Conservation (phyloP, 225 moss, liverwort and hornwort species). For the Marchantia polymorpha region DNA sequence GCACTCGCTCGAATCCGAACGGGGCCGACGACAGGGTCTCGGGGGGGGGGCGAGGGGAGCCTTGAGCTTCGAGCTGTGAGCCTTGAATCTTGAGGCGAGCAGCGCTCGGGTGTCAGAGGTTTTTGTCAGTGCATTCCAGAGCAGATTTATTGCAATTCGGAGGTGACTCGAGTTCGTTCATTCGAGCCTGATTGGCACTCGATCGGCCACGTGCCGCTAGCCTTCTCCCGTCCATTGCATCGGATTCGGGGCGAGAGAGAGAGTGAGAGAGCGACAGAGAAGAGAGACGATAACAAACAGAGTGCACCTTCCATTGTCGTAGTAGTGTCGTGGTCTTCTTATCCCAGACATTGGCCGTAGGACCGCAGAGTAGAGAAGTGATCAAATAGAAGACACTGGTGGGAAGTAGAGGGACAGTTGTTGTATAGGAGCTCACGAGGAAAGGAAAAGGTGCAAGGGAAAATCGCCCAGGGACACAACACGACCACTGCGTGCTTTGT, state of each 20-base stretch:
- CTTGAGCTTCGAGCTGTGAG: too few relatives aligned
- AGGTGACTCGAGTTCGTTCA: neutral
- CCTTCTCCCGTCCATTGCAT: neutral
- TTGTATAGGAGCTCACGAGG: neutral
- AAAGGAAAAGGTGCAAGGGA: too few relatives aligned
- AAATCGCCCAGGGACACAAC: too few relatives aligned
- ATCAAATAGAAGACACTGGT: too few relatives aligned
- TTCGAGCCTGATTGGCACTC: neutral
- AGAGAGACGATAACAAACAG: neutral
- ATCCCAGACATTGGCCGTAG: too few relatives aligned
- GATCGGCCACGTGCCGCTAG: constrained; percentile 5
- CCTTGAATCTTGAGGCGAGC: neutral
- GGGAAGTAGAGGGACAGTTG: too few relatives aligned
- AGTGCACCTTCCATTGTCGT: neutral
- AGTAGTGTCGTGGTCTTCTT: neutral
- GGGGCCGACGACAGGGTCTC: neutral
- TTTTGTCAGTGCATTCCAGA: neutral
- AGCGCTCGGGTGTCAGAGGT: neutral
- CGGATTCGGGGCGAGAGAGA: neutral
- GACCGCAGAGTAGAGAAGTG: too few relatives aligned
- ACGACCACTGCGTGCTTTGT: too few relatives aligned
- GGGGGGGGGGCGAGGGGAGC: neutral
- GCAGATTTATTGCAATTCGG: neutral
- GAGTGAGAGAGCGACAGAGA: neutral
- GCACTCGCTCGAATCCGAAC: neutral